Base-by-base conservation (phyloP, 768 basidiomycete species). In the Boletus huronensis region DNA sequence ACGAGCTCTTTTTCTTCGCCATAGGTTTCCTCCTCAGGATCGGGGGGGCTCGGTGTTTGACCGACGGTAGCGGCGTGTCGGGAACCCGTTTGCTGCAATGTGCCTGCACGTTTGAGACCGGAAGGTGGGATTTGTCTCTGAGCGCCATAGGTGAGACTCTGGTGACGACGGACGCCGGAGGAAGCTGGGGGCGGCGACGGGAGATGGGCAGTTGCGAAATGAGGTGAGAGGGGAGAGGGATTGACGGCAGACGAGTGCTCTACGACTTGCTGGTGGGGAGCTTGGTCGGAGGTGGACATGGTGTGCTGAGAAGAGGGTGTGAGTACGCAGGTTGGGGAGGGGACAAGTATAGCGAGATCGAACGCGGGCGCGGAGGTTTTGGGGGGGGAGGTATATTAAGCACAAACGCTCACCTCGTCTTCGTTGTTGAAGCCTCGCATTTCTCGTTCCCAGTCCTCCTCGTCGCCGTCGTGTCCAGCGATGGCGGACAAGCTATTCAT, bases 401-500 rank as follows among this genome's bases (percentile, higher is more conserved):
- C 16, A 45, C 39, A 31, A 53, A 23, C 23, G 65, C 73, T 59
- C 57, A 88, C 90, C 72, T 89, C 87, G 31, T 88, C 88, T 49
- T 85, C 85, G 54, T 82, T 75, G 13, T 75, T 73, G 67, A 81
- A 72, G 71, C 77, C 80, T 19, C 77, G 71, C 70, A 85, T 78
- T 38, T 83, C 82, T 40, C 78, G 74, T 68, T 90, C 88, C 91
- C 91, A 93, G 52, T 90, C 87, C 59, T 92, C 90, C 67, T 93
- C 90, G 56, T 91, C 90, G 61, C 86, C 89, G 62, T 93, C 90
- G 64, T 90, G 87, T 39, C 89, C 90, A 48, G 88, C 84, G 70
- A 93, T 93, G 51, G 88, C 88, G 34, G 87, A 82, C 50, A 93
- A 82, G 69, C 88, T 92, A 64, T 91, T 92, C 71, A 92, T 75